These are phyloP conservation scores for Arthrinium puccinioides DNA, from an alignment of 2,329 filamentous ascomycete genomes.

Conservation along the genomic window DNA sequence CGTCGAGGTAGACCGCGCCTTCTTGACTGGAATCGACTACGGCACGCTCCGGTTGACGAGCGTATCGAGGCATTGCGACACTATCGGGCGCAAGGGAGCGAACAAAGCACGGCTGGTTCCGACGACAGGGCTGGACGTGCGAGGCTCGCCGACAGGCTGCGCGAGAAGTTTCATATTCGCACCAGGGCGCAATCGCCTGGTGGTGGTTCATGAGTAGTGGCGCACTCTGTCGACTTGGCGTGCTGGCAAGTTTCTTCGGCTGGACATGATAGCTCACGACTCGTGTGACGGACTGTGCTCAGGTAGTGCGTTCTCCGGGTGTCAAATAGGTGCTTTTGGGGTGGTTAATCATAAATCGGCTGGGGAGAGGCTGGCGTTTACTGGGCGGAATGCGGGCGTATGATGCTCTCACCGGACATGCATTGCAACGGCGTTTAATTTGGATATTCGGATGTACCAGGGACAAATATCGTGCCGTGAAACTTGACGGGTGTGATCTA, in stretches of 20 bases:
- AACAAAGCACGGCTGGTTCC: conserved; percentile 3
- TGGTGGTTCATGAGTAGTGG: neutral
- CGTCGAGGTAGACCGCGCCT: conserved; percentile 42
- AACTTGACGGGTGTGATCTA: too few relatives aligned
- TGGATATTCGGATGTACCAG: too few relatives aligned
- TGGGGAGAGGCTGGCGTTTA: too few relatives aligned
- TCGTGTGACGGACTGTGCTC: conserved; percentile 2
- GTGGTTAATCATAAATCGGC: too few relatives aligned
- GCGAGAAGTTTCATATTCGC: conserved; percentile 45
- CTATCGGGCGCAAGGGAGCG: conserved; percentile 31
- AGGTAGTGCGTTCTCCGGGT: conserved; percentile 2
- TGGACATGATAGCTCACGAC: neutral
- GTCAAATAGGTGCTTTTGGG: too few relatives aligned
- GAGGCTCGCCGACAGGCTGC: conserved; percentile 39
- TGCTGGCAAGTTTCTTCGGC: neutral
- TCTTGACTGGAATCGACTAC: conserved; percentile 48
- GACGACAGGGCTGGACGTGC: neutral
- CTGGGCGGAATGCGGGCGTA: too few relatives aligned
- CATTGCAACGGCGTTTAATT: too few relatives aligned
- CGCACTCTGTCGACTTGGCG: too few relatives aligned
- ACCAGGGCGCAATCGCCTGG: conserved; percentile 32
- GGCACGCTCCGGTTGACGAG: conserved; percentile 53
- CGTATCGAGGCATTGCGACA: conserved; percentile 53
- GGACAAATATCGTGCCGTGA: too few relatives aligned
- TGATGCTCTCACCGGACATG: too few relatives aligned